Percentiles rank a stretch among this genome's conserved stretches.
Conservation (phyloP, 208 protist species). For the Crithidia brevicula region DNA sequence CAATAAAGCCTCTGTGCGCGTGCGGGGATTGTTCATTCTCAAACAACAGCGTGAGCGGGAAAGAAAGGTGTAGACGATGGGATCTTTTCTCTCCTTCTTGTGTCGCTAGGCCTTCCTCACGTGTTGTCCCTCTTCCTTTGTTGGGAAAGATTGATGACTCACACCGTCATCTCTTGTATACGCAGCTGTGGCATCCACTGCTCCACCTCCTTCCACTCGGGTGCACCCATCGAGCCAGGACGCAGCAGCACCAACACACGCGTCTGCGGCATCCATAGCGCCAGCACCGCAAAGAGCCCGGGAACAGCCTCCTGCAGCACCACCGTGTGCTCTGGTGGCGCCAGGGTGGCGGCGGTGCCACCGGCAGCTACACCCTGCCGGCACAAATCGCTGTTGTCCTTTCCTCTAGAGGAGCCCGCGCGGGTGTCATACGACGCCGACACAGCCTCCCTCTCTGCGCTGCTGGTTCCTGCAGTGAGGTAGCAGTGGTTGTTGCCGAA, state of each 20-base stretch:
- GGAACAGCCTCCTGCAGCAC: conserved; percentile 11
- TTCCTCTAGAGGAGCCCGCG: no score
- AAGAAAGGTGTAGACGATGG: conserved; percentile 5
- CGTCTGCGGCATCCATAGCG: conserved; percentile 1
- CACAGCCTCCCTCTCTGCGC: not conserved
- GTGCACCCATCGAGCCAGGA: not conserved
- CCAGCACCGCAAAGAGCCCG: conserved; percentile 13
- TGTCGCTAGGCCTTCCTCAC: no score
- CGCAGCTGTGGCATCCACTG: conserved; percentile 15
- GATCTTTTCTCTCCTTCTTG: no score
- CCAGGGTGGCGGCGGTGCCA: not conserved
- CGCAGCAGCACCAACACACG: conserved; percentile 15
- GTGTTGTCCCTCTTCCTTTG: no score
- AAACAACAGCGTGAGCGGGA: no score
- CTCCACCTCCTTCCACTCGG: conserved; percentile 10
- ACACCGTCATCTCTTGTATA: conserved; percentile 7
- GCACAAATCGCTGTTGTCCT: not conserved
- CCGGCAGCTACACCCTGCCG: no score
- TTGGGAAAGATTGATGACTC: not conserved
- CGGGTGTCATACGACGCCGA: not conserved
- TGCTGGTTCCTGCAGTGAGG: not conserved
- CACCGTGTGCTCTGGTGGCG: not conserved
- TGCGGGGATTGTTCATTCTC: no score
- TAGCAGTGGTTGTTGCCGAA: conserved; percentile 16
- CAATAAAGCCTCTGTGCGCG: no score